phyloP scores from a whole-genome alignment of 2,329 filamentous ascomycete species.

The Pseudogymnoascus pannorum region DNA sequence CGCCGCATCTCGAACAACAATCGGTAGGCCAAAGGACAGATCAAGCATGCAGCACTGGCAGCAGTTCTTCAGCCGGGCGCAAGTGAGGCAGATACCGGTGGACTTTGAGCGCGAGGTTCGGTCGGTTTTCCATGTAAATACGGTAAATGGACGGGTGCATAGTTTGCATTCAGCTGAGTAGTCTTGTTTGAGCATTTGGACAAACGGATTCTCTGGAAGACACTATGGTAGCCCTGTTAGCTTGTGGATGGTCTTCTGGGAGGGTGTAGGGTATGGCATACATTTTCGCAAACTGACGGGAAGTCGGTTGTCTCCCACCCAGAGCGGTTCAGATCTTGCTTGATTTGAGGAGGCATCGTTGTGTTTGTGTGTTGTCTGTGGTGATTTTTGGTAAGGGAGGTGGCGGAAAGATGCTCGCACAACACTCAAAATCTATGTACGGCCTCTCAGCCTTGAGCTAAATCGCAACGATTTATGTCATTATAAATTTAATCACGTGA shows the following conservation, averaged over 20 bases:
- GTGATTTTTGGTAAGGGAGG: not conserved
- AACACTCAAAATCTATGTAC: not conserved
- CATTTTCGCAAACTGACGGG: slow-evolving; percentile 57
- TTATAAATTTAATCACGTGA: not conserved
- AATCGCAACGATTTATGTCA: not conserved
- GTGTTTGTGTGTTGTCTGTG: not conserved
- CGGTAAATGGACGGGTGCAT: slow-evolving; percentile 90
- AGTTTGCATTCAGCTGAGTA: slow-evolving; percentile 68
- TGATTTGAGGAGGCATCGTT: slow-evolving; percentile 81
- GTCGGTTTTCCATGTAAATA: slow-evolving; percentile 92
- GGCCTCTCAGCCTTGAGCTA: slow-evolving; percentile 7
- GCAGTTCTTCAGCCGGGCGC: slow-evolving; percentile 95
- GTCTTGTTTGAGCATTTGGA: slow-evolving; percentile 98
- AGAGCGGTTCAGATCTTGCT: slow-evolving; percentile 89
- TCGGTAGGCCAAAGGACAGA: slow-evolving; percentile 88
- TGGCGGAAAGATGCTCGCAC: not conserved
- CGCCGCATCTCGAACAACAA: slow-evolving; percentile 90
- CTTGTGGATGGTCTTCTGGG: not conserved
- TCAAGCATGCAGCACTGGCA: slow-evolving; percentile 99
- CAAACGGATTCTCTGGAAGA: slow-evolving; percentile 91
- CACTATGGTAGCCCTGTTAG: slow-evolving; percentile 46
- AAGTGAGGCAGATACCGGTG: slow-evolving; percentile 93
- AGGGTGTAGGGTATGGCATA: not conserved
- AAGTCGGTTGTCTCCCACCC: slow-evolving; percentile 95
- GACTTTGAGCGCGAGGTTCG: slow-evolving; percentile 86